Evolutionary conservation across 768 basidiomycete species (phyloP).

Genomic region (Lentinula guzmanii): DNA sequence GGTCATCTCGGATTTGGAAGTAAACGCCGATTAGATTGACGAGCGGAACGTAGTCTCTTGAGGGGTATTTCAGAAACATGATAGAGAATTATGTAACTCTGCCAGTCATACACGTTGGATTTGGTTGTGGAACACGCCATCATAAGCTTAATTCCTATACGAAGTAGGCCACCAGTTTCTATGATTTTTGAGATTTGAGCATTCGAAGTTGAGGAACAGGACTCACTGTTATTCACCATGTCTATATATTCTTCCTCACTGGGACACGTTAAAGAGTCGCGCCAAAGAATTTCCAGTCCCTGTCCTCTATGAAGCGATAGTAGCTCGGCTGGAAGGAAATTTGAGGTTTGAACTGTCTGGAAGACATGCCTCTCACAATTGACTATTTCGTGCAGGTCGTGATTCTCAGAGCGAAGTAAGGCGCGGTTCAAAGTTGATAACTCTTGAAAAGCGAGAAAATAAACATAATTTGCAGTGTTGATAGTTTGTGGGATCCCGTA

Average conservation of each 20-base stretch:
- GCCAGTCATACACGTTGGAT: constrained; percentile 41
- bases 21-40: constrained; percentile 93
- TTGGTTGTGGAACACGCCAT: constrained; percentile 80
- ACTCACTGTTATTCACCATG: constrained; percentile 94
- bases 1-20: constrained; percentile 96
- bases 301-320: constrained; percentile 92
- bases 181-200: background rate
- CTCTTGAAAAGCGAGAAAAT: constrained; percentile 89
- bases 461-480: constrained; percentile 95
- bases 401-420: constrained; percentile 19
- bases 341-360: background rate
- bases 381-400: constrained; percentile 63
- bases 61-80: background rate
- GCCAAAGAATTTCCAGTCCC: constrained; percentile 91
- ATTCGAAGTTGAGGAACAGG: background rate
- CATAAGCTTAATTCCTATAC: constrained; percentile 93
- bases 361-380: constrained; percentile 44
- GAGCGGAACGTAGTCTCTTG: constrained; percentile 84
- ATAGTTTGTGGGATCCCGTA: constrained; percentile 96
- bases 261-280: constrained; percentile 86
- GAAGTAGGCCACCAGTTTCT: constrained; percentile 95
- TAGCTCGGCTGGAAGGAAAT: constrained; percentile 42
- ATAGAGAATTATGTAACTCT: background rate
- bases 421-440: constrained; percentile 51
- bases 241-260: constrained; percentile 90